phyloP scores from a whole-genome alignment of 179 eudicot genomes.

The Silene coronaria region DNA sequence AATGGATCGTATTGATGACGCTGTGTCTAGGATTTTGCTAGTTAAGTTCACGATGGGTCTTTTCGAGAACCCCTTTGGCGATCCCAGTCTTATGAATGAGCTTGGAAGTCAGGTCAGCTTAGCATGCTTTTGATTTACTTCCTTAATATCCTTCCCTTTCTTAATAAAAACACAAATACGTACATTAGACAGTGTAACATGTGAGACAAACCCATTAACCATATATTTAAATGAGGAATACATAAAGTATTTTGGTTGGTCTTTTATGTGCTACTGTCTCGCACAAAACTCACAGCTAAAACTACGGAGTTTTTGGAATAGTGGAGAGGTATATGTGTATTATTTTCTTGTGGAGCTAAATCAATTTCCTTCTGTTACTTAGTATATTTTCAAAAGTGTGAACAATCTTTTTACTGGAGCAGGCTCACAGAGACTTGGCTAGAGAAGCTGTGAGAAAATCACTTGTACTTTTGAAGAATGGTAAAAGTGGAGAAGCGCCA shows the following conservation, averaged over 20 bases:
- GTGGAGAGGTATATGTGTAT: neutral
- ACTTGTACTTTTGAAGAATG: constrained; percentile 42
- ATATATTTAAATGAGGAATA: neutral
- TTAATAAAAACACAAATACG: neutral
- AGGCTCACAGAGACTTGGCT: constrained; percentile 46
- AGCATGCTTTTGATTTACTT: constrained; percentile 2
- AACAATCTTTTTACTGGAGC: constrained; percentile 17
- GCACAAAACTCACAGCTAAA: neutral
- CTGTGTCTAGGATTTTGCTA: constrained; percentile 41
- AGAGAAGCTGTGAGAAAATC: constrained; percentile 51
- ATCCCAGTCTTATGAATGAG: constrained; percentile 58
- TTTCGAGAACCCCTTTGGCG: constrained; percentile 83
- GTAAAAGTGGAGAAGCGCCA: constrained; percentile 30
- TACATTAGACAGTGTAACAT: neutral
- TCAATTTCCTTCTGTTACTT: neutral
- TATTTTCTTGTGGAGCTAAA: neutral
- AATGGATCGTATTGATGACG: constrained; percentile 50
- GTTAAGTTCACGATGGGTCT: constrained; percentile 76
- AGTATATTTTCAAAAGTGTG: neutral
- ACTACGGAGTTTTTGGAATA: neutral
- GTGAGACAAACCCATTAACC: neutral
- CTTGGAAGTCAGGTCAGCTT: constrained; percentile 66
- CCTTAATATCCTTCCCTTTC: neutral
- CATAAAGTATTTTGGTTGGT: neutral
- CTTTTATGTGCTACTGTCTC: neutral